Evolutionary conservation across 2,329 filamentous ascomycete genomes (phyloP).

Genomic region (Coniosporium tulheliwenetii): DNA sequence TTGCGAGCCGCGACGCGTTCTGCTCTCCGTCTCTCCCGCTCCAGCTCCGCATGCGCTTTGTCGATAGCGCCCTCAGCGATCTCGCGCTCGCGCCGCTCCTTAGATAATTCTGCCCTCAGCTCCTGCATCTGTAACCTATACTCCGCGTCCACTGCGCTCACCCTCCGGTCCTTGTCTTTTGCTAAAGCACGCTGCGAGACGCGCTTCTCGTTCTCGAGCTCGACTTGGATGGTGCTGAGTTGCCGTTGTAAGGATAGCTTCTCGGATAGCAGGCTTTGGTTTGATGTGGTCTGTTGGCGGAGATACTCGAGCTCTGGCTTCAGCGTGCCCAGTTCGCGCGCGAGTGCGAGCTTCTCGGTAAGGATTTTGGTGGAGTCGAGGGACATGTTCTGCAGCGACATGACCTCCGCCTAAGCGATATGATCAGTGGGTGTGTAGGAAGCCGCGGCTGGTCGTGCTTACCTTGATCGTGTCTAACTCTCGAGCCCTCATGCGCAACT

Average conservation of each 20-base stretch:
- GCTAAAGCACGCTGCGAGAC: conserved; percentile 42
- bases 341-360: conserved; percentile 46
- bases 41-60: conserved; percentile 43
- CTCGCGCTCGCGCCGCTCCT: conserved; percentile 34
- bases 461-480: conserved; percentile 44
- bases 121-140: conserved; percentile 22
- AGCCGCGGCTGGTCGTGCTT: conserved; percentile 15
- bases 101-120: conserved; percentile 33
- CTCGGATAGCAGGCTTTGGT: conserved; percentile 58
- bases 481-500: conserved; percentile 34
- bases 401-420: conserved; percentile 47
- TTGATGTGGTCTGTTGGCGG: conserved; percentile 38
- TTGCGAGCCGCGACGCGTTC: too few species aligned
- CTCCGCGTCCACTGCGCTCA: not conserved
- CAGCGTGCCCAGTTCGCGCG: conserved; percentile 41
- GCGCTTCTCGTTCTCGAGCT: conserved; percentile 71
- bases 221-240: conserved; percentile 58
- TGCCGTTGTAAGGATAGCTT: conserved; percentile 54
- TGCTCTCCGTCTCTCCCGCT: conserved; percentile 33
- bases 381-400: conserved; percentile 49
- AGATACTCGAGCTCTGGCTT: conserved; percentile 49
- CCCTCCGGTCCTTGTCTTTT: conserved; percentile 20
- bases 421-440: not conserved
- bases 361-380: conserved; percentile 57
- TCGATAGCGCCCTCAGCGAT: conserved; percentile 36